Evolutionary conservation across 208 protist genomes (phyloP).

Genomic region (Trypanosoma lewisi): DNA sequence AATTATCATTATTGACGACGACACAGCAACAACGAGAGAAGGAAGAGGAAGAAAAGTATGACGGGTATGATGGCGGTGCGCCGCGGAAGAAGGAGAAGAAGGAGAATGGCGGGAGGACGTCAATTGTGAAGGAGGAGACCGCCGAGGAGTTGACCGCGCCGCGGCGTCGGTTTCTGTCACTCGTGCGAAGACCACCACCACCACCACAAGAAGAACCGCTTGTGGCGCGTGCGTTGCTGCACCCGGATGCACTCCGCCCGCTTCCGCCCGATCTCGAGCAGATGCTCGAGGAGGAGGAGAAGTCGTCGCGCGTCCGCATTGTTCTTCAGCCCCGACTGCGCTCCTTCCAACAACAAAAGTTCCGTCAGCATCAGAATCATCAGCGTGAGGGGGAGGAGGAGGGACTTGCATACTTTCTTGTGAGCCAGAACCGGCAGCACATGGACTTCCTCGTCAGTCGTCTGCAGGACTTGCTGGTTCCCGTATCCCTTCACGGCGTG

Average conservation of each 20-base stretch:
- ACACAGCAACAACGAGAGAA: background rate
- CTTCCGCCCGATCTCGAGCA: conserved; percentile 50
- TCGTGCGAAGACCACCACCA: background rate
- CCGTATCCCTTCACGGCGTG: conserved; percentile 59
- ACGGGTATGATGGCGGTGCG: no score
- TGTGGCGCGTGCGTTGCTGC: conserved; percentile 41
- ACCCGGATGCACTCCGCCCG: conserved; percentile 28
- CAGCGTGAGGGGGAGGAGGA: conserved; percentile 25
- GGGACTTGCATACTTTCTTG: conserved; percentile 73
- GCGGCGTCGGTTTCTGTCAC: conserved; percentile 8
- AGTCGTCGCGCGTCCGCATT: conserved; percentile 63
- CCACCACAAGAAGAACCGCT: conserved; percentile 30
- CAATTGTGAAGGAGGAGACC: background rate
- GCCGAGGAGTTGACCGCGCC: background rate
- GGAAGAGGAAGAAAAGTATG: background rate
- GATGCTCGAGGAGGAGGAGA: conserved; percentile 71
- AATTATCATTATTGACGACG: background rate
- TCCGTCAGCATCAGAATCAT: conserved; percentile 3
- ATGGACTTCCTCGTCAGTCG: conserved; percentile 63
- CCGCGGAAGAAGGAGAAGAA: conserved; percentile 1
- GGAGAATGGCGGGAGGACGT: background rate
- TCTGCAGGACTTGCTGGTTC: conserved; percentile 64
- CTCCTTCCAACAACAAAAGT: conserved; percentile 32
- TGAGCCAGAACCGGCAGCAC: conserved; percentile 65
- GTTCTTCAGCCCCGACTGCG: conserved; percentile 78